Evolutionary conservation across 139 green algal genomes (phyloP), one percentile per base, ranked within the genome.

Genomic region (Chlamydomonas sp.): DNA sequence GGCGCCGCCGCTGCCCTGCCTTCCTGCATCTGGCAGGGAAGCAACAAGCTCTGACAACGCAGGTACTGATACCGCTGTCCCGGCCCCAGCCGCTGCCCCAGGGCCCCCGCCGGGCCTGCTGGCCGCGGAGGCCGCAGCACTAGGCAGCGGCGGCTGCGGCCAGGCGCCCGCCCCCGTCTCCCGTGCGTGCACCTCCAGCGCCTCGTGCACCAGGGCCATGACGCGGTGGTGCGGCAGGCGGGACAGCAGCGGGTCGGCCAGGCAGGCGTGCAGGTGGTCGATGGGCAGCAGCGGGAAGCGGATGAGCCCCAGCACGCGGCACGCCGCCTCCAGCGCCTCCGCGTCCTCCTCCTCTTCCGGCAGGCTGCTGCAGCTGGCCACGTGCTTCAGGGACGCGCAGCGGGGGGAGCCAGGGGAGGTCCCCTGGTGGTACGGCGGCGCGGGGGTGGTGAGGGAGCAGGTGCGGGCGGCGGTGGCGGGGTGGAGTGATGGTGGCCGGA

Each of bases 231-330:
- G 31, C 1, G 74, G 75, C 78, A 91, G 69, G 57, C 80, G 66
- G 1, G 1, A 61, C 78, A 89, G 78, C 83, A 92, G 63, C 12
- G 91, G 88, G 58, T 90, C 79, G 18, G 66, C 67, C 69, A 91
- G 74, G 49, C 90, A 80, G 15, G 84, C 86, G 4, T 62, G 58
- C 18, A 93, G 83, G 63, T 84, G 78, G 9, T 85, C 88, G 5
- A 85, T 78, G 2, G 84, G 73, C 74, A 94, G 89, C 74, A 97
- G 82, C 1, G 94, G 93, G 76, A 96, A 98, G 31, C 94, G 88
- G 9, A 97, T 92, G 61, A 93, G 85, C 8, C 89, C 90, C 82
- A 97, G 83, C 80, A 97, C 79, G 63, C 86, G 60, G 3, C 92
- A 85, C 16, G 93, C 57, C 14, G 92, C 93, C 74, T 92, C 69